Evolutionary conservation across 495 filamentous ascomycete genomes (phyloP).

Genomic region (Penicillium antarcticum): DNA sequence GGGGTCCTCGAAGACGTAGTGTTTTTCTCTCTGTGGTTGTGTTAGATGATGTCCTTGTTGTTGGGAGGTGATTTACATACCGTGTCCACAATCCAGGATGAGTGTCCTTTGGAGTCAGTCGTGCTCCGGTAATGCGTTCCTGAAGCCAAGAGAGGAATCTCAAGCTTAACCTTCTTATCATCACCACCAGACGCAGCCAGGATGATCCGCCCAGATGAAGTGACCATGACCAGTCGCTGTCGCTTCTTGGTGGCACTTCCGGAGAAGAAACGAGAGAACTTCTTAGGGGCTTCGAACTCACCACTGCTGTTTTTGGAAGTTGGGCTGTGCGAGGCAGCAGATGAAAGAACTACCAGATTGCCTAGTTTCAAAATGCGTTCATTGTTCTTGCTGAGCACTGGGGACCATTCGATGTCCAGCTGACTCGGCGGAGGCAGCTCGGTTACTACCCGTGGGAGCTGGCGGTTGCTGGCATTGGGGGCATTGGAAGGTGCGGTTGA

Average conservation of each 20-base stretch:
- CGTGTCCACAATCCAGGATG: slow-evolving; percentile 89
- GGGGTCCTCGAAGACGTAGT: slow-evolving; percentile 88
- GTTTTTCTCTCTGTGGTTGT: slow-evolving; percentile 69
- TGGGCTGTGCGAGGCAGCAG: slow-evolving; percentile 66
- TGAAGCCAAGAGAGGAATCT: slow-evolving; percentile 72
- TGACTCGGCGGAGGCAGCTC: slow-evolving; percentile 95
- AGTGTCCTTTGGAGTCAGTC: slow-evolving; percentile 76
- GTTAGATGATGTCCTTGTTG: slow-evolving; percentile 7
- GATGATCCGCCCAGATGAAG: slow-evolving; percentile 82
- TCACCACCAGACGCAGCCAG: slow-evolving; percentile 90
- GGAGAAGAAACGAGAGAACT: slow-evolving; percentile 89
- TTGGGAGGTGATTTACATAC: slow-evolving; percentile 53
- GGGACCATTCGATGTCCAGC: slow-evolving; percentile 98
- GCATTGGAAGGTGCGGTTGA: slow-evolving; percentile 44
- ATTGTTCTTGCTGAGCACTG: slow-evolving; percentile 83
- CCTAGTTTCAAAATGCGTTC: slow-evolving; percentile 95
- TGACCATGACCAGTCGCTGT: slow-evolving; percentile 92
- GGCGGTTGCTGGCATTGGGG: slow-evolving; percentile 42
- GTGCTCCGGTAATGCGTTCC: slow-evolving; percentile 76
- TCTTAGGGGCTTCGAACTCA: slow-evolving; percentile 66
- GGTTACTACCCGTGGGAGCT: slow-evolving; percentile 82
- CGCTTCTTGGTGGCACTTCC: slow-evolving; percentile 87
- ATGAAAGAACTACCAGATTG: slow-evolving; percentile 77
- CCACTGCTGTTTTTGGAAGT: slow-evolving; percentile 60
- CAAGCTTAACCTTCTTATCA: slow-evolving; percentile 91